Conservation (phyloP, 2,329 filamentous ascomycete genomes). For the Stemphylium lycopersici region DNA sequence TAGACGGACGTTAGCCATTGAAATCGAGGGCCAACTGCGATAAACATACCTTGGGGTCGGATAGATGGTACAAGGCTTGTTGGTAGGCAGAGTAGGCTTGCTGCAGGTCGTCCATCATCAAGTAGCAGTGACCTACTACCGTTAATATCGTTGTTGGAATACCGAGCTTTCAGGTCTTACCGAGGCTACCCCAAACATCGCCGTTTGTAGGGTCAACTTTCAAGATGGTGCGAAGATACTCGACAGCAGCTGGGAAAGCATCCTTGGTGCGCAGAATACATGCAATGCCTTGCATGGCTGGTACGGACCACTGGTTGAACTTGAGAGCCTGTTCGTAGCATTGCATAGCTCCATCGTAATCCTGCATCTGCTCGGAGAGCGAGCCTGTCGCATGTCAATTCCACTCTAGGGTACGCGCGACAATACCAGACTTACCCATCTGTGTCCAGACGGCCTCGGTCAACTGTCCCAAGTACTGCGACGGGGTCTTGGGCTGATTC, state of each 20-base stretch:
- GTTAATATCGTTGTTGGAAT: conserved; percentile 18
- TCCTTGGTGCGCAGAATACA: conserved; percentile 90
- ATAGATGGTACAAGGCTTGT: conserved; percentile 88
- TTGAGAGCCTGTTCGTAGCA: conserved; percentile 89
- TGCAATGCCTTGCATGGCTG: conserved; percentile 93
- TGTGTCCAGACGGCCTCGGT: conserved; percentile 93
- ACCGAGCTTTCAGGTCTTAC: conserved; percentile 56
- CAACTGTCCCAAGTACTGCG: conserved; percentile 75
- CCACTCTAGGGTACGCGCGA: conserved; percentile 16
- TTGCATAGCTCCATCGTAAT: conserved; percentile 84
- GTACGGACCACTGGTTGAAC: conserved; percentile 86
- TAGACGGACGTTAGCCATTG: conserved; percentile 41
- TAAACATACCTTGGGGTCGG: conserved; percentile 79
- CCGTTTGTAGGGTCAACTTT: conserved; percentile 89
- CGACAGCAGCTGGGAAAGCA: conserved; percentile 90
- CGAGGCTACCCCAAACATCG: conserved; percentile 94
- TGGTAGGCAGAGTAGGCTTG: conserved; percentile 97
- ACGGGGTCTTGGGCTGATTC: conserved; percentile 65
- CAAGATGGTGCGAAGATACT: conserved; percentile 88
- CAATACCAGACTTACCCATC: conserved; percentile 69
- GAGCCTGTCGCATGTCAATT: conserved; percentile 63
- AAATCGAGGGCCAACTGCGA: conserved; percentile 3
- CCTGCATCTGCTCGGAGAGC: conserved; percentile 84
- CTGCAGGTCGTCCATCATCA: conserved; percentile 98
- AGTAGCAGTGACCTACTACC: conserved; percentile 83